These are phyloP conservation scores for Penicillium hesseltinei DNA, from an alignment of 2,329 filamentous ascomycete genomes.

Conservation along the genomic window DNA sequence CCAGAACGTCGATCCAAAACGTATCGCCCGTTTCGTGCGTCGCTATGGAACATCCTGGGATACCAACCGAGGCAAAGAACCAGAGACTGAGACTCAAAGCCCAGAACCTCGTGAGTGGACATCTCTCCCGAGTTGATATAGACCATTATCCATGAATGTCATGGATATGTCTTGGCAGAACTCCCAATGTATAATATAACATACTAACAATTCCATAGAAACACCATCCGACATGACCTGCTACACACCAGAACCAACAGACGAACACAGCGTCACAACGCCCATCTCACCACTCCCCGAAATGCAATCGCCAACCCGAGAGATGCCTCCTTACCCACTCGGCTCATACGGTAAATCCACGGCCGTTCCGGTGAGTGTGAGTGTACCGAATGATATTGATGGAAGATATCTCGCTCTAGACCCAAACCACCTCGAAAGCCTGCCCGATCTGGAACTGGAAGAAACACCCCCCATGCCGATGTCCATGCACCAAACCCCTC, in stretches of 20 bases:
- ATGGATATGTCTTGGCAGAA: not conserved
- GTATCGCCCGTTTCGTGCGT: conserved; percentile 36
- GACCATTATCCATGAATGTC: not conserved
- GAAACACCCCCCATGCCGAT: conserved; percentile 25
- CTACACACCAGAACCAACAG: conserved; percentile 37
- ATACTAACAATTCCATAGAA: conserved; percentile 19
- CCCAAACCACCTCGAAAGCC: conserved; percentile 25
- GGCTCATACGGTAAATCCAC: conserved; percentile 6
- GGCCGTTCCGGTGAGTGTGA: conserved; percentile 6
- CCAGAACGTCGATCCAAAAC: conserved; percentile 35
- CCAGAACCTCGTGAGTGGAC: conserved; percentile 34
- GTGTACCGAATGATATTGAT: conserved; percentile 12
- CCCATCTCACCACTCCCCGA: conserved; percentile 30
- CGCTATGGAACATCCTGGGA: conserved; percentile 33
- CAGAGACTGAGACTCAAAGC: conserved; percentile 24
- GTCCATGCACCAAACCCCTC: conserved; percentile 11
- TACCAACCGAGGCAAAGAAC: conserved; percentile 18
- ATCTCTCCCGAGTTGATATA: not conserved
- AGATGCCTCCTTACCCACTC: conserved; percentile 18
- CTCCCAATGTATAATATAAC: not conserved
- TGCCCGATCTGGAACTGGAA: conserved; percentile 29
- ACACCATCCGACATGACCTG: conserved; percentile 41
- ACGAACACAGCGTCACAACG: conserved; percentile 24
- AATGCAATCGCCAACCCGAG: conserved; percentile 25
- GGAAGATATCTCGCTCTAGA: conserved; percentile 13